These are phyloP conservation scores for Aristolochia californica DNA, from an alignment of 164 flowering plant species.

Conservation along the genomic window DNA sequence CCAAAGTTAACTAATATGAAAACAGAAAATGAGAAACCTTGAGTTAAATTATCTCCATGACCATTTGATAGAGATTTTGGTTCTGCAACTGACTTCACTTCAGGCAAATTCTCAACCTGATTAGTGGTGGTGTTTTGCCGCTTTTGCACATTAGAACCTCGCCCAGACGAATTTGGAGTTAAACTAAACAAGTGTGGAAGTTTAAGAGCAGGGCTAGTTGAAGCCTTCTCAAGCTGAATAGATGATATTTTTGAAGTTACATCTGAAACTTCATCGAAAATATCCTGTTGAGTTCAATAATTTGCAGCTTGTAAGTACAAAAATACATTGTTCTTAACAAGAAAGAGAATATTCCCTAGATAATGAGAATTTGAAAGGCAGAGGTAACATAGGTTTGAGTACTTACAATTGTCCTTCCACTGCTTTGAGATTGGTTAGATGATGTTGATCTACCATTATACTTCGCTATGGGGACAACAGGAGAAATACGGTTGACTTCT, in stretches of 20 bases:
- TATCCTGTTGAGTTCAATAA: conserved; percentile 40
- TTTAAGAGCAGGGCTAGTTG: conserved; percentile 68
- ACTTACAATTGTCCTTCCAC: conserved; percentile 60
- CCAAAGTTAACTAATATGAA: no score
- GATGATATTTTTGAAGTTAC: conserved; percentile 59
- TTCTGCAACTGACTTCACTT: conserved; percentile 24
- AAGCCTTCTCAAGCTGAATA: conserved; percentile 59
- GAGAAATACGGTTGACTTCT: conserved; percentile 59
- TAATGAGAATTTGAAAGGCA: no score
- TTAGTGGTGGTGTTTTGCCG: conserved; percentile 30
- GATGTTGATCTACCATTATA: conserved; percentile 44
- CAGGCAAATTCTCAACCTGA: conserved; percentile 43
- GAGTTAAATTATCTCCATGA: conserved; percentile 33
- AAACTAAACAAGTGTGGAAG: conserved; percentile 86
- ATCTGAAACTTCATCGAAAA: conserved; percentile 48
- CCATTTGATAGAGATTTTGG: conserved; percentile 37
- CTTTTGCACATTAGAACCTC: conserved; percentile 54
- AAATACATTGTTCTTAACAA: not conserved
- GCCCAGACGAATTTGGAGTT: conserved; percentile 78
- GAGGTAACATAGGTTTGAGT: not conserved
- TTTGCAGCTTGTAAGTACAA: not conserved
- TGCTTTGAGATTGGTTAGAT: conserved; percentile 57
- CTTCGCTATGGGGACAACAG: conserved; percentile 32
- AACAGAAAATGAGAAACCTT: conserved; percentile 33
- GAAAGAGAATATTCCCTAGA: not conserved